Evolutionary conservation across 208 protist genomes (phyloP).

Genomic region (Trypanosoma avium): DNA sequence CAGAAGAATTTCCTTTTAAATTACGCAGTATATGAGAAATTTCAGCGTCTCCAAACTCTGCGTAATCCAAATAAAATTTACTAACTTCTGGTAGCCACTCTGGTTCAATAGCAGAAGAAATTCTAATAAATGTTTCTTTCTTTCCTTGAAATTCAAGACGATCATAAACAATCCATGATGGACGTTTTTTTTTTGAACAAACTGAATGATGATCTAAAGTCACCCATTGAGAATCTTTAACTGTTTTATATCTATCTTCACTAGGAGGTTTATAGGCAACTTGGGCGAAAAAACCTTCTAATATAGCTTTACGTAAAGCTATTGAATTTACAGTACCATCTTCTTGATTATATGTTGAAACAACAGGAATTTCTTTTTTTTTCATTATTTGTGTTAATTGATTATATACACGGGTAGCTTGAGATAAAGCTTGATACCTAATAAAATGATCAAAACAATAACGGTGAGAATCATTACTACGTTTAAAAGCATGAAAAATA

Average conservation of each 20-base stretch:
- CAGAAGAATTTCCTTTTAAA: neutral
- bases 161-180: slow-evolving; percentile 83
- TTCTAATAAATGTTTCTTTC: slow-evolving; percentile 67
- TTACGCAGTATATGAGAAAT: slow-evolving; percentile 31
- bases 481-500: slow-evolving; percentile 77
- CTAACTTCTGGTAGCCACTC: slow-evolving; percentile 76
- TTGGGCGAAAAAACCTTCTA: slow-evolving; percentile 87
- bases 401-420: slow-evolving; percentile 74
- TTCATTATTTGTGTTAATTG: slow-evolving; percentile 67
- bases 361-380: slow-evolving; percentile 42
- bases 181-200: slow-evolving; percentile 15
- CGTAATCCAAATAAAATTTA: slow-evolving; percentile 52
- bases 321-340: slow-evolving; percentile 53
- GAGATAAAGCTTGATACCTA: slow-evolving; percentile 60
- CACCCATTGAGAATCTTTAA: slow-evolving; percentile 53
- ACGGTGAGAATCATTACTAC: slow-evolving; percentile 27
- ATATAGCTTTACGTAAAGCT: slow-evolving; percentile 68
- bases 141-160: slow-evolving; percentile 82
- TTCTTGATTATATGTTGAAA: slow-evolving; percentile 63
- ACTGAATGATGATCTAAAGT: slow-evolving; percentile 53
- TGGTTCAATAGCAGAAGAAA: slow-evolving; percentile 62
- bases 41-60: slow-evolving; percentile 74
- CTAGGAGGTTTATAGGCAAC: slow-evolving; percentile 54
- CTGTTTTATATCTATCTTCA: slow-evolving; percentile 49
- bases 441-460: slow-evolving; percentile 80